phyloP scores from a whole-genome alignment of 495 filamentous ascomycete genomes.

The Chaetomium cochliodes region DNA sequence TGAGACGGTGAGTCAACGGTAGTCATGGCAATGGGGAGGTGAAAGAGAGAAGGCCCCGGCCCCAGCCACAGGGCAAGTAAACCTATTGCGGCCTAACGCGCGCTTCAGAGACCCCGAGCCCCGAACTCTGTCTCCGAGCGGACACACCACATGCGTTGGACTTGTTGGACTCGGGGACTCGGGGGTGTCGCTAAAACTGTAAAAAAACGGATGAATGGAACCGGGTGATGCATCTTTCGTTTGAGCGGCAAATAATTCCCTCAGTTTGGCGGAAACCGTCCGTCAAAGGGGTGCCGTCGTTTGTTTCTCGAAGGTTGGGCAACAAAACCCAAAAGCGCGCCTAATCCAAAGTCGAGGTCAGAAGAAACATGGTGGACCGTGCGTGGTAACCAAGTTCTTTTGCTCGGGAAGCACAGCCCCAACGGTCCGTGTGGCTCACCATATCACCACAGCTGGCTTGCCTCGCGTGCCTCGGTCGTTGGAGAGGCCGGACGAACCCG shows the following conservation, averaged over 20 bases:
- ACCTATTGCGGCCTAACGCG: slow-evolving; percentile 15
- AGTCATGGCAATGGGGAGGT: neutral
- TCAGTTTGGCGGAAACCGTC: neutral
- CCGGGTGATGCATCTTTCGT: neutral
- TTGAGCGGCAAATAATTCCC: neutral
- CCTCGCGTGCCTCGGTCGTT: neutral
- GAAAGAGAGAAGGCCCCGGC: too few relatives aligned
- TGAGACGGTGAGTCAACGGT: slow-evolving; percentile 8
- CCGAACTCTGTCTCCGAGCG: neutral
- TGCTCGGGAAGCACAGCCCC: neutral
- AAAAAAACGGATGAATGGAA: neutral
- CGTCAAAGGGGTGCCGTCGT: neutral
- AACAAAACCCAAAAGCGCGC: slow-evolving; percentile 12
- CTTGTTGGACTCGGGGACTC: too few relatives aligned
- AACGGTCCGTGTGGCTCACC: slow-evolving; percentile 6
- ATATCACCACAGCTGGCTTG: neutral
- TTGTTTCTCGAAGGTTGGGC: slow-evolving; percentile 22
- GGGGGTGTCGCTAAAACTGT: slow-evolving; percentile 2
- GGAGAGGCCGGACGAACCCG: neutral
- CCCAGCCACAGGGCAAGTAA: slow-evolving; percentile 9
- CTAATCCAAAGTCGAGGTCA: slow-evolving; percentile 22
- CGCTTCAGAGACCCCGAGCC: neutral
- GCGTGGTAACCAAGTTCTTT: too few relatives aligned
- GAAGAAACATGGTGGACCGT: slow-evolving; percentile 29
- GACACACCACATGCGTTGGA: neutral